Base-by-base conservation (phyloP, 192 early-diverging fungal species). In the Entrophospora sp. region DNA sequence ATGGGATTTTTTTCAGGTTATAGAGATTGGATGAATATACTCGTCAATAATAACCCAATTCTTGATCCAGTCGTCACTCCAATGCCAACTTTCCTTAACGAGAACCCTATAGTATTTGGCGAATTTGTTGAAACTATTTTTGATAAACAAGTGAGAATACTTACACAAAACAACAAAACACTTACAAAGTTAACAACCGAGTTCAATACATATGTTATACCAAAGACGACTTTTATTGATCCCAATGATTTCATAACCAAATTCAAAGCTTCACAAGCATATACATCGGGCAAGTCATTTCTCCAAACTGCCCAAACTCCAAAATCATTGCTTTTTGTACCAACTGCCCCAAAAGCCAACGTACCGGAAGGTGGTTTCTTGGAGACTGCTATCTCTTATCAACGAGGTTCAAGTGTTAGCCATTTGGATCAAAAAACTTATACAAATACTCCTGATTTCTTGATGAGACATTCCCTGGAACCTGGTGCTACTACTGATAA, bases 361-460 rank as follows among this genome's bases (percentile, higher is more conserved):
- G n/a, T 65, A 25, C 5, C n/a, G 5, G 20, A 69, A 3, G 20
- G 36, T 0, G 20, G 62, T 12, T 8, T 73, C 6, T 14, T 76
- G 14, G 74, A 76, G 37, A 76, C 71, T 16, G 30, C 73, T 31
- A 32, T 24, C 6, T 71, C 74, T n/a, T 76, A 70, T 66, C 56
- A 57, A 4, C 38, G 56, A 0, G 71, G 71, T 2, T 76, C 74
- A 24, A 73, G 71, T 8, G 64, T 76, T 35, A 68, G 62, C 1
- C 74, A 76, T 48, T 68, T 69, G 10, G 68, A 69, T 20, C 63
- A 73, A 31, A 24, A 12, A 3, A 24, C 18, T 5, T 76, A 76
- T 53, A 49, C 68, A 12, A 31, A 70, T 31, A 68, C 51, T 1
- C 34, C 49, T 5, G 74, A 76, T 45, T 76, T 72, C 44, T 72